A percentile compares a stretch with the other conserved stretches of the same genome.
phyloP scores from a whole-genome alignment of 176 grass and related monocot species.

The Carex parvula region DNA sequence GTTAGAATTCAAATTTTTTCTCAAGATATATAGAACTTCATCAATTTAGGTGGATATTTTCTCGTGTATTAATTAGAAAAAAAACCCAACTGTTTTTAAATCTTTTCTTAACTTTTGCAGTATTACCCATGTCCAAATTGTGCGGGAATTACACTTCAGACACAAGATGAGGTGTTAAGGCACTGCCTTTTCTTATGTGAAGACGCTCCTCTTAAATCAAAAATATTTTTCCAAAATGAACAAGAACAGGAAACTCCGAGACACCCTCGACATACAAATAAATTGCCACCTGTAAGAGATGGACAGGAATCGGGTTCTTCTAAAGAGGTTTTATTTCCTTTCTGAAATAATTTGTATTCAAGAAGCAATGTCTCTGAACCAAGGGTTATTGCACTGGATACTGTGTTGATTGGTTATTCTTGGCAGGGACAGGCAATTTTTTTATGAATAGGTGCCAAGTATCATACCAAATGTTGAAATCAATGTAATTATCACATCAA shows the following conservation, averaged over 20 bases:
- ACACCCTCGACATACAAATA: background rate
- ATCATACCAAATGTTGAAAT: background rate
- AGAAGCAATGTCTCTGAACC: background rate
- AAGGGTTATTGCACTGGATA: background rate
- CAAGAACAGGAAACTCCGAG: background rate
- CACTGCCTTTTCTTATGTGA: slow-evolving; percentile 18
- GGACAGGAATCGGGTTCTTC: background rate
- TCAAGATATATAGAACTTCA: background rate
- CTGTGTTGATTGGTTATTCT: background rate
- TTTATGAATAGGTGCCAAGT: background rate
- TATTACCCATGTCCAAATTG: background rate
- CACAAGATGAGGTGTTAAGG: slow-evolving; percentile 16
- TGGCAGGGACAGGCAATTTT: background rate
- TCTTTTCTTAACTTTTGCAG: slow-evolving; percentile 8
- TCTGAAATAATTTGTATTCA: background rate
- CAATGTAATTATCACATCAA: background rate
- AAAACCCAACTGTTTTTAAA: background rate
- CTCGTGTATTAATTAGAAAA: background rate
- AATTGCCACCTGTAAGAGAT: background rate
- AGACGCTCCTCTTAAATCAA: background rate
- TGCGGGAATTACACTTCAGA: background rate
- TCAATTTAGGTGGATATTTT: background rate
- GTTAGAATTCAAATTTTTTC: background rate
- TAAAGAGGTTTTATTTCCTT: background rate
- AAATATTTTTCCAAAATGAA: background rate